Conservation (phyloP, 805 yeast species). For the Candida ovalis region DNA sequence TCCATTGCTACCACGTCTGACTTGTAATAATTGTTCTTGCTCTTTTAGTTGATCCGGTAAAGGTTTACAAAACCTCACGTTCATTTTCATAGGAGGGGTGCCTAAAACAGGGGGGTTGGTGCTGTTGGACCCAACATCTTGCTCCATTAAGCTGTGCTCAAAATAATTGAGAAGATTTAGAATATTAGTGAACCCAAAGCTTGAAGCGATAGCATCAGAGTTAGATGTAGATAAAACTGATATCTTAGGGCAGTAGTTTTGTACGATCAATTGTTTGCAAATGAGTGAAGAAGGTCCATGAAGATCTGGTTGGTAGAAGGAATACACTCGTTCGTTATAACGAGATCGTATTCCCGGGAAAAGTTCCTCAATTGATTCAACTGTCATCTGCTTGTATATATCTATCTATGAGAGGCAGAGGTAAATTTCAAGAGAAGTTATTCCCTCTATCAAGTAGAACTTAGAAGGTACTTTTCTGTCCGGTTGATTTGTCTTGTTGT, state of each 20-base stretch:
- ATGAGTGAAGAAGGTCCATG: slow-evolving; percentile 28
- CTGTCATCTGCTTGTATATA: too few relatives aligned
- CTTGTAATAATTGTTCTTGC: slow-evolving; percentile 15
- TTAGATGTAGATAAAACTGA: slow-evolving; percentile 25
- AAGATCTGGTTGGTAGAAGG: slow-evolving; percentile 18
- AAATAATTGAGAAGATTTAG: slow-evolving; percentile 26
- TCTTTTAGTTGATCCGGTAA: slow-evolving; percentile 20
- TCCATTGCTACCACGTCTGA: slow-evolving; percentile 10
- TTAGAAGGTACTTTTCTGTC: too few relatives aligned
- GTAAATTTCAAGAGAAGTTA: too few relatives aligned
- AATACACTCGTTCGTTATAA: slow-evolving; percentile 15
- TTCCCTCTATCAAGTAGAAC: too few relatives aligned
- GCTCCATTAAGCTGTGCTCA: slow-evolving; percentile 23
- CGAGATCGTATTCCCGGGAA: slow-evolving; percentile 18
- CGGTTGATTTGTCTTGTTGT: too few relatives aligned
- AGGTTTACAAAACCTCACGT: slow-evolving; percentile 28
- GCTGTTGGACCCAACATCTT: slow-evolving; percentile 14
- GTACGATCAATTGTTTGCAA: slow-evolving; percentile 26
- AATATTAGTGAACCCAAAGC: slow-evolving; percentile 17
- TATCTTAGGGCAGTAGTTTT: slow-evolving; percentile 30
- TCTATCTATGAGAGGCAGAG: too few relatives aligned
- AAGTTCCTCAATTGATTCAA: slow-evolving; percentile 5
- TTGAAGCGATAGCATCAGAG: slow-evolving; percentile 21
- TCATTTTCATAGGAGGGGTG: slow-evolving; percentile 13
- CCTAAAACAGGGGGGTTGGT: background rate